Evolutionary conservation across 768 basidiomycete species (phyloP).

Genomic region (Sporobolomyces roseus): DNA sequence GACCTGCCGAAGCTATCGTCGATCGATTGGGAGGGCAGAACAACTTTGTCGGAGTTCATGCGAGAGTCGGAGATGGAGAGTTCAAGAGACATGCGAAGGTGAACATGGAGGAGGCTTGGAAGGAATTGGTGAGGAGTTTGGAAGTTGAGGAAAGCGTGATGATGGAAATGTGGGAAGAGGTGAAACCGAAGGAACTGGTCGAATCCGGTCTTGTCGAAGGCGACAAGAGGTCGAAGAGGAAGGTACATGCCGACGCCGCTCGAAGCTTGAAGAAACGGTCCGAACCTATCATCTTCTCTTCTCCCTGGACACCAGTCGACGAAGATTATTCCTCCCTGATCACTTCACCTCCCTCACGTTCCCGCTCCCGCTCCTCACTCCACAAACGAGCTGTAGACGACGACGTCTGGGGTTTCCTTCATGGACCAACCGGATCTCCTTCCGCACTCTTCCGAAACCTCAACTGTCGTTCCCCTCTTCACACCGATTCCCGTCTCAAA

Average conservation of each 20-base stretch:
- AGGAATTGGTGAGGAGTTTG: conserved; percentile 31
- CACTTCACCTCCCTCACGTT: background rate
- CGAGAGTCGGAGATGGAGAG: conserved; percentile 64
- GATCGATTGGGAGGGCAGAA: conserved; percentile 50
- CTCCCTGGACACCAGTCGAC: conserved; percentile 6
- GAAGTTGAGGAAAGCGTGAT: background rate
- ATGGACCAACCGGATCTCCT: background rate
- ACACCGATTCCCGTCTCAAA: conserved; percentile 48
- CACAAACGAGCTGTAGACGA: conserved; percentile 5
- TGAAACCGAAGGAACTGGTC: conserved; percentile 52
- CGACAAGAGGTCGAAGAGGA: too few relatives aligned
- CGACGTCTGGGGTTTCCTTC: background rate
- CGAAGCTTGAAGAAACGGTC: too few relatives aligned
- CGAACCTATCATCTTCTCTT: background rate
- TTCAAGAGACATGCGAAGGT: conserved; percentile 54
- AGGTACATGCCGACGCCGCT: too few relatives aligned
- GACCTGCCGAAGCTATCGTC: conserved; percentile 54
- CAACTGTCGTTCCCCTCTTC: conserved; percentile 44
- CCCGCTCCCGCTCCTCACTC: background rate
- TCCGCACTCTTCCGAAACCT: conserved; percentile 23
- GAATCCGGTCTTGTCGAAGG: too few relatives aligned
- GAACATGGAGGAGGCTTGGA: conserved; percentile 57
- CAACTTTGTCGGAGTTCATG: conserved; percentile 61
- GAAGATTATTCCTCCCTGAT: background rate
- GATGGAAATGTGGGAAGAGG: conserved; percentile 47